These are phyloP conservation scores for Suillus variegatus DNA, from an alignment of 768 basidiomycete species.

Conservation along the genomic window DNA sequence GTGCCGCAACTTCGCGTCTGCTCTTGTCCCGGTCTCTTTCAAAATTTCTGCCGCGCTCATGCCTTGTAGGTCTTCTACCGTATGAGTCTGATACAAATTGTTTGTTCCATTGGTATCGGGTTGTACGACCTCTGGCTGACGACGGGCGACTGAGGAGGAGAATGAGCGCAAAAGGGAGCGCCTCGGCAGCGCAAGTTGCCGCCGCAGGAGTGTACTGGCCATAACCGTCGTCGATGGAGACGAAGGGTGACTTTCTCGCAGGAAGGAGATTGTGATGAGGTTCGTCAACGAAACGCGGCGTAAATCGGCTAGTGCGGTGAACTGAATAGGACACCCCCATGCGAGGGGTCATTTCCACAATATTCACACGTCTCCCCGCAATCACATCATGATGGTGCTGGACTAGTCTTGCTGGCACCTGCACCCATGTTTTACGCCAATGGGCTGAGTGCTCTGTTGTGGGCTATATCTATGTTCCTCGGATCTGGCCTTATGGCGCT, in stretches of 20 bases:
- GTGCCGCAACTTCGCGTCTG: conserved; percentile 85
- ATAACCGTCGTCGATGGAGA: conserved; percentile 43
- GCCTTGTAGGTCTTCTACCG: conserved; percentile 84
- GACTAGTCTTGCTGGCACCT: conserved; percentile 9
- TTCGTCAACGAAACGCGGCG: conserved; percentile 17
- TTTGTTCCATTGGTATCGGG: conserved; percentile 37
- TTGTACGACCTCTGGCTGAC: conserved; percentile 24
- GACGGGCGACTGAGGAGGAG: conserved; percentile 24
- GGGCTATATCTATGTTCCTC: conserved; percentile 1
- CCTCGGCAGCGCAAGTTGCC: conserved; percentile 45
- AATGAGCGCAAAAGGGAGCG: conserved; percentile 27
- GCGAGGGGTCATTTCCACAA: conserved; percentile 20
- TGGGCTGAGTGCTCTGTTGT: conserved; percentile 8
- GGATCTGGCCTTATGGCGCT: conserved; percentile 12
- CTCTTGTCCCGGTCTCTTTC: conserved; percentile 66
- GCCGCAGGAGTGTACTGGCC: conserved; percentile 68
- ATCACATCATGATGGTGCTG: neutral
- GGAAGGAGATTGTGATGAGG: conserved; percentile 3
- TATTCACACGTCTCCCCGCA: neutral
- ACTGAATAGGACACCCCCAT: conserved; percentile 19
- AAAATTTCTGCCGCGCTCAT: conserved; percentile 80
- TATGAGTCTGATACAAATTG: conserved; percentile 64
- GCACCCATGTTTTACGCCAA: neutral
- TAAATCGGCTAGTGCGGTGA: conserved; percentile 30
- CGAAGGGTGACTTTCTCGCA: conserved; percentile 2